phyloP scores from a whole-genome alignment of 257 asterid species.

The Rubia yunnanensis region DNA sequence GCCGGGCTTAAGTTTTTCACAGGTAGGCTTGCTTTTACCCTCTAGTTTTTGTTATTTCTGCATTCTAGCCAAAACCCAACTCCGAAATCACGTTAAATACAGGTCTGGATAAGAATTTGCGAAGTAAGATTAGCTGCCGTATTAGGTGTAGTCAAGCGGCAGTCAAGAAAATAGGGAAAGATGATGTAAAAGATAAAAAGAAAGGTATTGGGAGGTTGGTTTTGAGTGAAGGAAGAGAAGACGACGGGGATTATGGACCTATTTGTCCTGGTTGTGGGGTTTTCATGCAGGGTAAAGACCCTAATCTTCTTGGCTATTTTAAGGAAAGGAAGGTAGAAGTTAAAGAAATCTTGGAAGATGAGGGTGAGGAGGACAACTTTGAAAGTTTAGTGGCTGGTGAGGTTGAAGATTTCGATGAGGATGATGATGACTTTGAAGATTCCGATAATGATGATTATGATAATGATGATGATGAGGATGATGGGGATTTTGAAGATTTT shows the following conservation, averaged over 20 bases:
- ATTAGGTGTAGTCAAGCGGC: slow-evolving; percentile 37
- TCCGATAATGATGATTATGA: slow-evolving; percentile 26
- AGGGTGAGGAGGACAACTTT: slow-evolving; percentile 19
- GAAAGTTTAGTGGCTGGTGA: slow-evolving; percentile 28
- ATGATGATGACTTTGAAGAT: slow-evolving; percentile 26
- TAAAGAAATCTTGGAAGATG: slow-evolving; percentile 29
- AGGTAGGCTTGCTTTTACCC: slow-evolving; percentile 32
- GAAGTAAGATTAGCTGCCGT: slow-evolving; percentile 14
- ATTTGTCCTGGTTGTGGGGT: slow-evolving; percentile 95
- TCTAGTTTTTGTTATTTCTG: slow-evolving; percentile 2
- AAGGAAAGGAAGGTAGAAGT: slow-evolving; percentile 35
- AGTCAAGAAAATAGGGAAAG: slow-evolving; percentile 27
- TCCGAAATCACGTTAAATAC: slow-evolving; percentile 13
- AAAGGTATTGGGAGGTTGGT: slow-evolving; percentile 40
- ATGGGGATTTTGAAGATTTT: slow-evolving; percentile 21
- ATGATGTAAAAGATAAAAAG: slow-evolving; percentile 23
- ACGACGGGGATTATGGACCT: slow-evolving; percentile 59
- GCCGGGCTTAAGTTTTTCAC: slow-evolving; percentile 31
- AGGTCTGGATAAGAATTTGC: slow-evolving; percentile 26
- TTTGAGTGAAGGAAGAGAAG: slow-evolving; percentile 82
- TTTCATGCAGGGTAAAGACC: slow-evolving; percentile 83
- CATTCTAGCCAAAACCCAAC: slow-evolving; percentile 9
- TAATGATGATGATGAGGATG: slow-evolving; percentile 35
- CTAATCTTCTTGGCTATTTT: slow-evolving; percentile 70
- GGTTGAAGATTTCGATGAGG: slow-evolving; percentile 35